These are phyloP conservation scores for Sphaerulina musiva DNA, from an alignment of 2,329 filamentous ascomycete genomes.

Conservation along the genomic window DNA sequence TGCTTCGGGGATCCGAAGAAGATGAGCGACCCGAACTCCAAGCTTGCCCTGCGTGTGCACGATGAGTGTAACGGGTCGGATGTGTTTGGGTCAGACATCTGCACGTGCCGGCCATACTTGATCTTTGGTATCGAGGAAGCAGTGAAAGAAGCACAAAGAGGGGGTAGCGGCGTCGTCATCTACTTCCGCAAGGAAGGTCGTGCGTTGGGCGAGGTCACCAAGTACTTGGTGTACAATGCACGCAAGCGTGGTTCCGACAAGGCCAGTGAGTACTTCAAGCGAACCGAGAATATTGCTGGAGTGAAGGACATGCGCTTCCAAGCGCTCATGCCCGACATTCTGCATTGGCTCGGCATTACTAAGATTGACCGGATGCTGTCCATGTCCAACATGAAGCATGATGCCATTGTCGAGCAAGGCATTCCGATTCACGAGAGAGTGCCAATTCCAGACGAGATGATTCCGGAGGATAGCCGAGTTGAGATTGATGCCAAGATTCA, in stretches of 20 bases:
- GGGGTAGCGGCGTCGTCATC: slow-evolving; percentile 89
- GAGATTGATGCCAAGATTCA: slow-evolving; percentile 99
- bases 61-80: slow-evolving; percentile 93
- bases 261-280: slow-evolving; percentile 89
- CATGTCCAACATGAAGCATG: slow-evolving; percentile 97
- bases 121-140: slow-evolving; percentile 97
- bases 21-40: slow-evolving; percentile 78
- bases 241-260: slow-evolving; percentile 69
- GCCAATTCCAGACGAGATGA: slow-evolving; percentile 87
- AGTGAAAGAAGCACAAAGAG: slow-evolving; percentile 91
- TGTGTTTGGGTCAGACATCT: slow-evolving; percentile 96
- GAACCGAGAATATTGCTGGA: slow-evolving; percentile 96
- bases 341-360: slow-evolving; percentile 96
- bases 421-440: slow-evolving; percentile 43
- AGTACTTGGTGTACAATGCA: slow-evolving; percentile 76
- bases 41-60: slow-evolving; percentile 77
- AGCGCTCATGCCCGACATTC: slow-evolving; percentile 84
- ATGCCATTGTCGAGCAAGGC: slow-evolving; percentile 64
- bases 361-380: slow-evolving; percentile 98
- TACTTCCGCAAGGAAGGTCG: slow-evolving; percentile 98
- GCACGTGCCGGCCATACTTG: slow-evolving; percentile 90
- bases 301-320: slow-evolving; percentile 95
- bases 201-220: slow-evolving; percentile 90
- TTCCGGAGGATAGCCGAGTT: slow-evolving; percentile 90
- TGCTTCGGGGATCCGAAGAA: slow-evolving; percentile 93